Evolutionary conservation across 1,284 basidiomycete species (phyloP).

Genomic region (Naganishia albida): DNA sequence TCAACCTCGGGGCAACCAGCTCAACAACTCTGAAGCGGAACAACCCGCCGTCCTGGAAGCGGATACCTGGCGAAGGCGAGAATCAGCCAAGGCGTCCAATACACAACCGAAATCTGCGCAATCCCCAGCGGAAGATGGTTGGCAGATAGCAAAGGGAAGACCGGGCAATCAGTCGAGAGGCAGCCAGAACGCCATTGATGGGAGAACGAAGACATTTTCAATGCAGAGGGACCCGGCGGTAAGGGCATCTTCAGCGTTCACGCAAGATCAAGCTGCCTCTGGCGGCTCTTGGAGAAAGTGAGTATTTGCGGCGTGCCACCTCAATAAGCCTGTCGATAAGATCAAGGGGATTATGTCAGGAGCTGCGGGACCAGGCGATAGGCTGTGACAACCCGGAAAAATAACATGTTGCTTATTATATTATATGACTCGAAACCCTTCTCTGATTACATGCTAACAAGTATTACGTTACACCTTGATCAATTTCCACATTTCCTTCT

Average conservation of each 20-base stretch:
- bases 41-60: conserved; percentile 18
- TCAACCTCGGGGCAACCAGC: conserved; percentile 5
- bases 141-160: conserved; percentile 24
- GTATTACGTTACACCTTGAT: no score
- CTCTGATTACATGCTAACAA: background rate
- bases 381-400: no score
- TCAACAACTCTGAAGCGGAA: background rate
- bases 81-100: background rate
- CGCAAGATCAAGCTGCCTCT: conserved; percentile 16
- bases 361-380: no score
- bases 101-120: background rate
- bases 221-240: conserved; percentile 8
- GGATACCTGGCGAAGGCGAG: conserved; percentile 13
- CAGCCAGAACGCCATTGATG: background rate
- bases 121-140: conserved; percentile 7
- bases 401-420: background rate
- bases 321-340: no score
- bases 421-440: conserved; percentile 10
- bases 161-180: conserved; percentile 1
- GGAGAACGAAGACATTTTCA: background rate
- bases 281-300: conserved; percentile 18
- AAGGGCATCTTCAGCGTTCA: conserved; percentile 19
- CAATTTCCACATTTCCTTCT: no score
- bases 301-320: background rate
- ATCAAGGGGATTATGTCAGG: no score